Evolutionary conservation across 1,284 basidiomycete genomes (phyloP).

Genomic region (Austropuccinia psidii): DNA sequence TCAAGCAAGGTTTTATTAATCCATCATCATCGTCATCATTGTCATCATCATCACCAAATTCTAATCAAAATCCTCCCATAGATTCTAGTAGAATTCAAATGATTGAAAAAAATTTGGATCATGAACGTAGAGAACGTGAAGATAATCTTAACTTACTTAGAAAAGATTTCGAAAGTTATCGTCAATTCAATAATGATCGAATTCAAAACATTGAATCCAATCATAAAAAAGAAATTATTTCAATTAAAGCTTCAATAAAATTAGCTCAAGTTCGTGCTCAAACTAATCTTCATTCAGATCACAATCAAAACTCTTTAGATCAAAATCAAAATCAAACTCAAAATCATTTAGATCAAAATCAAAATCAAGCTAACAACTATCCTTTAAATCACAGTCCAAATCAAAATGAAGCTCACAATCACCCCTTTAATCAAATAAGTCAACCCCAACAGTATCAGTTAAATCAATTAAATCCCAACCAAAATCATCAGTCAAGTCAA

Average conservation of each 20-base stretch:
- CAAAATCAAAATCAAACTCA: too few relatives aligned
- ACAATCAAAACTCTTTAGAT: too few relatives aligned
- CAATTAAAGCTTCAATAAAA: slow-evolving; percentile 15
- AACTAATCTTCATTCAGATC: too few relatives aligned
- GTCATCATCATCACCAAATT: neutral
- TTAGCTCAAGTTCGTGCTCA: too few relatives aligned
- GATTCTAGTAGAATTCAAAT: neutral
- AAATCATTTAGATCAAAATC: too few relatives aligned
- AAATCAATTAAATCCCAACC: too few relatives aligned
- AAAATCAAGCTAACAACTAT: too few relatives aligned
- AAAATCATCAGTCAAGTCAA: too few relatives aligned
- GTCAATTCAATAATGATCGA: neutral
- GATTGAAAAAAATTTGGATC: neutral
- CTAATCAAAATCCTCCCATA: neutral
- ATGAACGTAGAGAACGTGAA: slow-evolving; percentile 23
- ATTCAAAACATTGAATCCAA: neutral
- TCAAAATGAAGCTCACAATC: too few relatives aligned
- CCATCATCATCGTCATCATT: neutral
- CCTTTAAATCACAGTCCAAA: too few relatives aligned
- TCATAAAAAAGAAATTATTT: slow-evolving; percentile 12
- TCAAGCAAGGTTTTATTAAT: neutral
- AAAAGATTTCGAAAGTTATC: neutral
- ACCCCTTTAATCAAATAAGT: too few relatives aligned
- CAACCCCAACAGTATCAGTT: too few relatives aligned
- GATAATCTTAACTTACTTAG: neutral